Evolutionary conservation across 75 land plant species (phyloP).

Genomic region (Pseudotsuga menziesii): DNA sequence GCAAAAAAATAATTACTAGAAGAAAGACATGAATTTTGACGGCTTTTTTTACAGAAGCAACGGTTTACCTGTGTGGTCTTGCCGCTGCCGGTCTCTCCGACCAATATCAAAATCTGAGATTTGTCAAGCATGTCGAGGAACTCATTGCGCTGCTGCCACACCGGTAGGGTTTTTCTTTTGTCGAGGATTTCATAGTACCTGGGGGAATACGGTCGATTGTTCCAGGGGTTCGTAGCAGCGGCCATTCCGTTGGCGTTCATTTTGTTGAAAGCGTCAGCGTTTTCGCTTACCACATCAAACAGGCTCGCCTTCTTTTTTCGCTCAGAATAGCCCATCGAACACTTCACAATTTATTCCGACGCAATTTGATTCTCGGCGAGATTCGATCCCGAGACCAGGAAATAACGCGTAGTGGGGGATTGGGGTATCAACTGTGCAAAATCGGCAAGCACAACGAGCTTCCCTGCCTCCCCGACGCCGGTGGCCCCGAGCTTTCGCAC

Average conservation of each 20-base stretch:
- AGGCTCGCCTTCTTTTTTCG: conserved; percentile 90
- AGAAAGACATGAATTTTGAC: no score
- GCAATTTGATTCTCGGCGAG: neutral
- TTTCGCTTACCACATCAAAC: conserved; percentile 90
- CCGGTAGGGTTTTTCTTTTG: conserved; percentile 53
- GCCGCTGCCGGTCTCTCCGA: conserved; percentile 56
- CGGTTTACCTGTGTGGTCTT: conserved; percentile 49
- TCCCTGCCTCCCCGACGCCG: no score
- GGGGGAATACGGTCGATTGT: conserved; percentile 31
- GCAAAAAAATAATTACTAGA: no score
- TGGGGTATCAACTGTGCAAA: neutral
- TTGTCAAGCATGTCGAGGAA: conserved; percentile 35
- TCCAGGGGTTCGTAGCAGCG: conserved; percentile 29
- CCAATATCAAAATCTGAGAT: conserved; percentile 45
- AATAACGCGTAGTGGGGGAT: neutral
- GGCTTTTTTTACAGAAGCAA: no score
- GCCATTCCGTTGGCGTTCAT: conserved; percentile 26
- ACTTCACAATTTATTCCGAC: neutral
- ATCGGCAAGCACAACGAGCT: neutral
- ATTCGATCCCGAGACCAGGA: neutral
- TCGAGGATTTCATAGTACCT: conserved; percentile 42
- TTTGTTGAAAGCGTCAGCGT: conserved; percentile 40
- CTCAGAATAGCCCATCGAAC: conserved; percentile 56
- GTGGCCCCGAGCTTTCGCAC: no score
- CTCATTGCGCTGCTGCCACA: conserved; percentile 52